Conservation (phyloP, 805 yeast genomes). For the Ogataea wickerhamii region DNA sequence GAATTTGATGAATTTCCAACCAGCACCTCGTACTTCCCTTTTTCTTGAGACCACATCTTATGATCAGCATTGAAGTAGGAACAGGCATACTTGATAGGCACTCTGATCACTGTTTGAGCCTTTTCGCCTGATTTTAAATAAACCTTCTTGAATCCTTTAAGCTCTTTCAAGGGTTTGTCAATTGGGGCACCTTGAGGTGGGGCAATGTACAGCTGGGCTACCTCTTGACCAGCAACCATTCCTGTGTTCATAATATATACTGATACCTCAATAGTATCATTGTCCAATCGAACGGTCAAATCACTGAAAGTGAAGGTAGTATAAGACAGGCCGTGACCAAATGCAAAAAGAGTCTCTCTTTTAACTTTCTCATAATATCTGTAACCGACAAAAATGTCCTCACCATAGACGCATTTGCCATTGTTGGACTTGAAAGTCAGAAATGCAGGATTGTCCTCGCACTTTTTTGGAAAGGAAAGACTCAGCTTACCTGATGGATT, state of each 20-base stretch:
- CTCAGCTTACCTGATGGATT: slow-evolving; percentile 61
- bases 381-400: slow-evolving; percentile 64
- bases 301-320: slow-evolving; percentile 44
- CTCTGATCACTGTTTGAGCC: slow-evolving; percentile 33
- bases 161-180: slow-evolving; percentile 53
- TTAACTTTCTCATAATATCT: slow-evolving; percentile 53
- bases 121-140: slow-evolving; percentile 42
- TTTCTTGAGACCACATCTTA: slow-evolving; percentile 48
- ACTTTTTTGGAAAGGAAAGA: slow-evolving; percentile 48
- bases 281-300: slow-evolving; percentile 32
- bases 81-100: slow-evolving; percentile 47
- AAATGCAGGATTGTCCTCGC: slow-evolving; percentile 55
- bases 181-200: slow-evolving; percentile 34
- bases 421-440: slow-evolving; percentile 47
- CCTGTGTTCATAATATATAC: slow-evolving; percentile 50
- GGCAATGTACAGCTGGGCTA: slow-evolving; percentile 50
- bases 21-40: slow-evolving; percentile 46
- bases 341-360: slow-evolving; percentile 50
- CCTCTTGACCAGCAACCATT: slow-evolving; percentile 46
- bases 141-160: slow-evolving; percentile 55
- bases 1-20: slow-evolving; percentile 38
- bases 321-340: slow-evolving; percentile 63
- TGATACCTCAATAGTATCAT: slow-evolving; percentile 24
- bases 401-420: slow-evolving; percentile 59
- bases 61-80: slow-evolving; percentile 52